These are phyloP conservation scores for Solanum ahanhuiri DNA, from an alignment of 257 asterid genomes.

Conservation along the genomic window DNA sequence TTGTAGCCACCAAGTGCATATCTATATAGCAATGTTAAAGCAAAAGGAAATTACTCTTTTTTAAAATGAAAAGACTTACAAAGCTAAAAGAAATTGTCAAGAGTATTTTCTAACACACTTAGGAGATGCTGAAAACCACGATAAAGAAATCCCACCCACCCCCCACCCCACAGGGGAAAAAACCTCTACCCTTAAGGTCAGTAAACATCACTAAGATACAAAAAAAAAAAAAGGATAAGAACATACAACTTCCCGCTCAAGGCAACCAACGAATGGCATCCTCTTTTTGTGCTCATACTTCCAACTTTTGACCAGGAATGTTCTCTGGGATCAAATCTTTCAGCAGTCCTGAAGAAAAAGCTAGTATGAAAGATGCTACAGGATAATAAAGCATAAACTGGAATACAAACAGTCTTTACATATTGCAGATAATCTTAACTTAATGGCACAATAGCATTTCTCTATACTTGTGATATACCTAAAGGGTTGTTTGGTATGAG, in stretches of 20 bases:
- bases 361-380: neutral
- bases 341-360: conserved; percentile 49
- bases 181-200: neutral
- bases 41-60: neutral
- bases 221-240: neutral
- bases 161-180: neutral
- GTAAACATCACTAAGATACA: neutral
- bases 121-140: neutral
- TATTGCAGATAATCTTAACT: neutral
- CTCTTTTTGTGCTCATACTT: conserved; percentile 51
- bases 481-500: neutral
- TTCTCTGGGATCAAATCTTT: conserved; percentile 86
- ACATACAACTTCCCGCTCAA: conserved; percentile 69
- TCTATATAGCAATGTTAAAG: conserved; percentile 19
- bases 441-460: neutral
- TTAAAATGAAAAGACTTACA: neutral
- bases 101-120: neutral
- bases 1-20: conserved; percentile 72
- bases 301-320: conserved; percentile 57
- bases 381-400: neutral
- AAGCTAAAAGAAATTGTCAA: neutral
- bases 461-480: neutral
- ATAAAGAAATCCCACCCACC: neutral
- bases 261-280: conserved; percentile 57
- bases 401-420: neutral